phyloP scores from a whole-genome alignment of 345 rosid genomes.

The Rhizophora mangle region DNA sequence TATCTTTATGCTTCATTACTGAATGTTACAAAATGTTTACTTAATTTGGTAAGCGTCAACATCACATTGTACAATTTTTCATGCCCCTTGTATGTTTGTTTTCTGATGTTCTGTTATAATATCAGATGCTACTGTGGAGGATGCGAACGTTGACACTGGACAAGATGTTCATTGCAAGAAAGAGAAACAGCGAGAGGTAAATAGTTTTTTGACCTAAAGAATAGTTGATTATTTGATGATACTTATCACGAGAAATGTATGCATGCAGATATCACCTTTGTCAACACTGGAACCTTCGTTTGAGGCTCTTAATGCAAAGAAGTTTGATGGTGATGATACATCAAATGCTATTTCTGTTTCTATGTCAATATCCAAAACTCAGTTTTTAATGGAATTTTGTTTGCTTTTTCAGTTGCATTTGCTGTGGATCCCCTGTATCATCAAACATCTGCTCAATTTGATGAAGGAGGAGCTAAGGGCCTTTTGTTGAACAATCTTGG shows the following conservation, averaged over 20 bases:
- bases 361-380: constrained; percentile 16
- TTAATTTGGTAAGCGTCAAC: neutral
- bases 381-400: constrained; percentile 16
- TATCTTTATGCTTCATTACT: too few relatives aligned
- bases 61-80: neutral
- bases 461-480: constrained; percentile 97
- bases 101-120: constrained; percentile 21
- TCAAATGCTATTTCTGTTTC: constrained; percentile 14
- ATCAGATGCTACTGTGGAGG: constrained; percentile 43
- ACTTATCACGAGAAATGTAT: constrained; percentile 25
- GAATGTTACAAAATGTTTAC: neutral
- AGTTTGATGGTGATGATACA: constrained; percentile 66
- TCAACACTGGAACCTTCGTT: constrained; percentile 81
- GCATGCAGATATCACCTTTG: constrained; percentile 78
- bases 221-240: constrained; percentile 2
- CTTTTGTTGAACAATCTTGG: constrained; percentile 86
- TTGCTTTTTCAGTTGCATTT: constrained; percentile 65
- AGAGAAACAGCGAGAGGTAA: constrained; percentile 72
- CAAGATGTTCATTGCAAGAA: constrained; percentile 53
- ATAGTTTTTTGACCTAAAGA: constrained; percentile 10
- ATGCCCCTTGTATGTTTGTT: neutral
- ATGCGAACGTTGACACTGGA: constrained; percentile 38
- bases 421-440: constrained; percentile 95
- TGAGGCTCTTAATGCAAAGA: constrained; percentile 81
- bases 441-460: constrained; percentile 96